Evolutionary conservation across 2,329 filamentous ascomycete genomes (phyloP).

Genomic region (Curvularia sp.): DNA sequence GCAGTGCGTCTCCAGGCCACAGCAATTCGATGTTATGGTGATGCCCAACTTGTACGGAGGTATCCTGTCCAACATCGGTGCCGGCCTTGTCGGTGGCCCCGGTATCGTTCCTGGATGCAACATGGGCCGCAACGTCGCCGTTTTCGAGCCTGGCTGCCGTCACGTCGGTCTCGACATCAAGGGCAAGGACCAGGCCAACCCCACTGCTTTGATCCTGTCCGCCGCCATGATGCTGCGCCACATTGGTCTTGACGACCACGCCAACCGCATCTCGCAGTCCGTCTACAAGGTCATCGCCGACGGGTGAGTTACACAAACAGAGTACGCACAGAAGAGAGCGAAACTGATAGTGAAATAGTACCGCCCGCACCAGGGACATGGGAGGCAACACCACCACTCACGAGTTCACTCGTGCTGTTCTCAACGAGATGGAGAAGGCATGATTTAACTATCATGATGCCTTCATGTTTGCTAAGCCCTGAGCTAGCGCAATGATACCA

Average conservation of each 20-base stretch:
- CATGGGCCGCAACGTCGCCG: conserved; percentile 97
- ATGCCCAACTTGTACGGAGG: conserved; percentile 99
- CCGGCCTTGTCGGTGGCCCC: conserved; percentile 93
- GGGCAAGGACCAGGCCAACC: conserved; percentile 99
- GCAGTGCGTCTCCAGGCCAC: conserved; percentile 94
- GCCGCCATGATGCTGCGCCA: conserved; percentile 97
- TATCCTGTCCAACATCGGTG: conserved; percentile 98
- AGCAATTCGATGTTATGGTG: conserved; percentile 99
- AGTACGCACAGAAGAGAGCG: background rate
- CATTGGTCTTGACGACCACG: conserved; percentile 95
- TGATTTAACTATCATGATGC: conserved; percentile 23
- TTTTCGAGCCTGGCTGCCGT: conserved; percentile 98
- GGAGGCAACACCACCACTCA: conserved; percentile 87
- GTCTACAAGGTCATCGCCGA: conserved; percentile 84
- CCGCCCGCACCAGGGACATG: conserved; percentile 93
- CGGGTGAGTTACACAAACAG: conserved; percentile 65
- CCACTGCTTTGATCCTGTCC: conserved; percentile 91
- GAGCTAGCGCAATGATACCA: conserved; percentile 24
- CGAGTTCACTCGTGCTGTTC: conserved; percentile 92
- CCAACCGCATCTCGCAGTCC: conserved; percentile 95
- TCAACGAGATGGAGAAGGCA: conserved; percentile 86
- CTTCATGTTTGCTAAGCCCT: conserved; percentile 23
- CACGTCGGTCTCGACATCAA: conserved; percentile 99
- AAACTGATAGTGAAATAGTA: conserved; percentile 61
- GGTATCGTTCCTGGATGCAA: conserved; percentile 98